Evolutionary conservation across 768 basidiomycete genomes (phyloP).

Genomic region (Bullera alba): DNA sequence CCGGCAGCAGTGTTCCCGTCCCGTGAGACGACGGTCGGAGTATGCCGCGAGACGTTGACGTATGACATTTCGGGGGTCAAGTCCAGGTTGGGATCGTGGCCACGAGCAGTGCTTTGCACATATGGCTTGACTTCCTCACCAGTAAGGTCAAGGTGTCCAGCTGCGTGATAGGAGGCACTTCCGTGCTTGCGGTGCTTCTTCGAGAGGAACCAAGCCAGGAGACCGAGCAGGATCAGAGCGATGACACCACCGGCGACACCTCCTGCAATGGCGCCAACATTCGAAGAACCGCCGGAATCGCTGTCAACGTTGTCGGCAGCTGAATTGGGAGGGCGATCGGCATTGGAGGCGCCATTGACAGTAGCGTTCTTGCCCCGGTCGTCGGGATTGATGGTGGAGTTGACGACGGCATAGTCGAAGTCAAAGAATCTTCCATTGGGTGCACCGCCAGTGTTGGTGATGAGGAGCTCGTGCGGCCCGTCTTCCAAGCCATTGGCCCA

Average conservation of each 20-base stretch:
- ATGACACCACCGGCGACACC: constrained; percentile 14
- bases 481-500: constrained; percentile 9
- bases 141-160: constrained; percentile 8
- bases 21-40: no score
- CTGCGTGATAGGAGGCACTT: background rate
- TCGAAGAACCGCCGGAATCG: background rate
- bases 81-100: background rate
- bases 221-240: constrained; percentile 13
- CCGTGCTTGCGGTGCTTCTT: background rate
- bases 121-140: constrained; percentile 20
- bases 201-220: constrained; percentile 5
- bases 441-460: constrained; percentile 11
- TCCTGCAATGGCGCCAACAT: constrained; percentile 14
- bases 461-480: constrained; percentile 7
- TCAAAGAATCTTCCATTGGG: constrained; percentile 3
- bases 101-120: background rate
- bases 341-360: background rate
- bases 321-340: background rate
- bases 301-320: no score
- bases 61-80: no score
- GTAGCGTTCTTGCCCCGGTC: constrained; percentile 5
- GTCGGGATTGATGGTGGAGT: constrained; percentile 9
- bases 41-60: no score
- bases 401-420: constrained; percentile 13
- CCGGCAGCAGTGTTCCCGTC: no score